Percentiles rank a stretch among this genome's conserved stretches.
Evolutionary conservation across 306 rosid species (phyloP).

Genomic region (Chamaecrista fasciculata): DNA sequence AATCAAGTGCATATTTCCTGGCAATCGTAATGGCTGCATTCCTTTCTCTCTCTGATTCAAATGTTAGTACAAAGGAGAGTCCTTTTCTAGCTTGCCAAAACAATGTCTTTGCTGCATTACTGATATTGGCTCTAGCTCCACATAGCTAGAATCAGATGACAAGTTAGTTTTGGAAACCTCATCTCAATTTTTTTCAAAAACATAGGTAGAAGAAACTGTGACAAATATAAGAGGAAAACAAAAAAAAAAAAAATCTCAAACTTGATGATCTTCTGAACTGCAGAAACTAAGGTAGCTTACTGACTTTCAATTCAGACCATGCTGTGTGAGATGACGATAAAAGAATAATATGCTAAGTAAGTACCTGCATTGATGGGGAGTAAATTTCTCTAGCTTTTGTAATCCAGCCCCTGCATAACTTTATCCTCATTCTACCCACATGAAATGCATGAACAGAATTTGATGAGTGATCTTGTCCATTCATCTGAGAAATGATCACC

Average conservation of each 20-base stretch:
- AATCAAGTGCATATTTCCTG: conserved; percentile 83
- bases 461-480: conserved; percentile 83
- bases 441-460: conserved; percentile 81
- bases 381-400: conserved; percentile 94
- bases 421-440: conserved; percentile 94
- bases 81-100: conserved; percentile 97
- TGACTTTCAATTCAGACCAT: no score
- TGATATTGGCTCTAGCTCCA: conserved; percentile 61
- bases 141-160: conserved; percentile 53
- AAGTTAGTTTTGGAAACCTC: conserved; percentile 17
- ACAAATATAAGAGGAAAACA: background rate
- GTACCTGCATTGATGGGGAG: conserved; percentile 87
- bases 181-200: background rate
- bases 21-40: conserved; percentile 81
- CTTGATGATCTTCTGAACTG: no score
- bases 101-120: conserved; percentile 59
- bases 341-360: background rate
- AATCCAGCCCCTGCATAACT: conserved; percentile 94
- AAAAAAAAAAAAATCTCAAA: background rate
- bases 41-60: conserved; percentile 85
- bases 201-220: no score
- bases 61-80: conserved; percentile 69
- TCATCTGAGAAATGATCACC: conserved; percentile 87
- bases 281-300: no score
- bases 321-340: background rate